Evolutionary conservation across 2,329 filamentous ascomycete genomes (phyloP), one percentile per base, ranked within the genome.

Genomic region (Bipolaris cookei): DNA sequence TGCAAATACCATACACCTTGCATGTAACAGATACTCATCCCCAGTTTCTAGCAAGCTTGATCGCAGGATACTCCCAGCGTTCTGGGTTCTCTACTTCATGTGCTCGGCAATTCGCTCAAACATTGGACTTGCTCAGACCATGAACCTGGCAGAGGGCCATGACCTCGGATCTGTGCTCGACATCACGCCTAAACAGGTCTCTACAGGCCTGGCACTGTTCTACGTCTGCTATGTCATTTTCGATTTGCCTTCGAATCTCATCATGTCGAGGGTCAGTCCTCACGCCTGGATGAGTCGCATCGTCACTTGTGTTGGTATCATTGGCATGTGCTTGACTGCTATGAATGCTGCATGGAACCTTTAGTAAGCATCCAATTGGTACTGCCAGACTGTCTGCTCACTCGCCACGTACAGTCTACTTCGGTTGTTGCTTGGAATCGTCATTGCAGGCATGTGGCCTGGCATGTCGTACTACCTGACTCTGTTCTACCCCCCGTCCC

Each of bases 381-480:
- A 41, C 11, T 8, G 18, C 20, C 2, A n/a, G 4, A n/a, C 18
- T 16, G 3, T 16, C 6, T 49, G 10, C 3, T 30, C 3, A 21
- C 20, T 48, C 35, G 47, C 46, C 37, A 30, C 54, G 3, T 16
- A 1, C 35, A 76, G 85, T 65, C 81, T 96, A n/a, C 83, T 97
- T 25, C 88, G 92, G 6, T 88, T 97, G 54, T 82, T 97, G 10
- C 85, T 97, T 6, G 92, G 92, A 45, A 84, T 95, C 13, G 92
- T 96, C 21, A 93, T 93, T 72, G 92, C 92, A 1, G 92, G 92
- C 44, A 92, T 97, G 89, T 97, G 92, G 92, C 92, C 92, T 0
- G 92, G 92, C 47, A 96, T 97, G 92, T 87, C 91, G 8, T 95
- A 95, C 75, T 97, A 96, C 71, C 82, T 97, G 44, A 96, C 92